phyloP scores from a whole-genome alignment of 139 green algal species.

The Yamagishiella unicocca region DNA sequence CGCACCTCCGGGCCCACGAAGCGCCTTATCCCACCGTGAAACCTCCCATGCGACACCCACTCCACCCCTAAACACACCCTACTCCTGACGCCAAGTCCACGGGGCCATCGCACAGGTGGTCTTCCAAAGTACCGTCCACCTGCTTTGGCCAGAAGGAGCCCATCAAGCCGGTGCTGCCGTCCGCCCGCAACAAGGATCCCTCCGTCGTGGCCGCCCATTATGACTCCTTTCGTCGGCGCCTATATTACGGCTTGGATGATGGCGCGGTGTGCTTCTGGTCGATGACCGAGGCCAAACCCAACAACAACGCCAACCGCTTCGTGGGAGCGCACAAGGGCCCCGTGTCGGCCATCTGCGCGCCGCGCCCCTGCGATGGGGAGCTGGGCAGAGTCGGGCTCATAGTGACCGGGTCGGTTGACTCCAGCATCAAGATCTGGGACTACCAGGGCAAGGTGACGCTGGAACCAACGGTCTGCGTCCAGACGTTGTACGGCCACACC shows the following conservation, averaged over 20 bases:
- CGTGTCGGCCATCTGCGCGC: constrained; percentile 49
- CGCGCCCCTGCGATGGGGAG: constrained; percentile 24
- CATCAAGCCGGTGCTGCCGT: background rate
- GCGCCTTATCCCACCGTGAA: no score
- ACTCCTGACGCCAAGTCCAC: background rate
- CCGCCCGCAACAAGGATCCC: constrained; percentile 26
- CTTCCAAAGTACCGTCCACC: background rate
- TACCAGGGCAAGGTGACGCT: constrained; percentile 58
- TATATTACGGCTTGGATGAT: constrained; percentile 62
- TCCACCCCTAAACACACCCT: background rate
- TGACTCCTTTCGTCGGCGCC: background rate
- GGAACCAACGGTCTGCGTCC: constrained; percentile 59
- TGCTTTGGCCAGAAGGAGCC: constrained; percentile 33
- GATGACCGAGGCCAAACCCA: constrained; percentile 13
- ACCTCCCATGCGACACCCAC: no score
- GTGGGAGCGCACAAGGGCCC: constrained; percentile 65
- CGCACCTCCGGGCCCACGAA: no score
- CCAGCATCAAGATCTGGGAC: constrained; percentile 76
- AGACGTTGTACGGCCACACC: constrained; percentile 74
- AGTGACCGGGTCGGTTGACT: constrained; percentile 68
- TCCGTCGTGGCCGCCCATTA: constrained; percentile 27
- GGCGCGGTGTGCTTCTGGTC: constrained; percentile 65
- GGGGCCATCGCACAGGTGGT: constrained; percentile 20
- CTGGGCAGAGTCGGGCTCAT: constrained; percentile 60
- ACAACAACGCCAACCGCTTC: constrained; percentile 24